Evolutionary conservation across 140 eudicot genomes (phyloP).

Genomic region (Cichorium intybus): DNA sequence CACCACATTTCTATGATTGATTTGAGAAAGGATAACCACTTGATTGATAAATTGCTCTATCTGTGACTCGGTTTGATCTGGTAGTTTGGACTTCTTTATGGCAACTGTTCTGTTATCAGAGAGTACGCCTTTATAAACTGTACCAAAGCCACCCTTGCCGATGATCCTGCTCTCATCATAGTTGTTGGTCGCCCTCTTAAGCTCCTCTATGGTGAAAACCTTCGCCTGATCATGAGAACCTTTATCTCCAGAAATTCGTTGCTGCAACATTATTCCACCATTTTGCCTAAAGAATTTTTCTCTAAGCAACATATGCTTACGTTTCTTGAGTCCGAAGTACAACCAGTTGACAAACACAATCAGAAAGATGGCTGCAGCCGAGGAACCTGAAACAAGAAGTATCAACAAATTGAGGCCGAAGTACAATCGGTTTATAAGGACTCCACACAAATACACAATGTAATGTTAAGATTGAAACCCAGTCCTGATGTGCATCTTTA

Average conservation of each 20-base stretch:
- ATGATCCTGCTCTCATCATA: slow-evolving; percentile 25
- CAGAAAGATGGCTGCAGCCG: slow-evolving; percentile 7
- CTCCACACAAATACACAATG: too few species aligned
- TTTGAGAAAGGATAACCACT: slow-evolving; percentile 32
- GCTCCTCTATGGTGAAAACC: slow-evolving; percentile 22
- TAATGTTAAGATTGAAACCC: background rate
- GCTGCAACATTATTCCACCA: slow-evolving; percentile 34
- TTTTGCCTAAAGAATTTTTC: slow-evolving; percentile 31
- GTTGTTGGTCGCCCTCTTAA: slow-evolving; percentile 25
- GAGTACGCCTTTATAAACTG: slow-evolving; percentile 24
- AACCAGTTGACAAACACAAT: slow-evolving; percentile 17
- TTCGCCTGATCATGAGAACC: slow-evolving; percentile 21
- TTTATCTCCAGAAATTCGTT: slow-evolving; percentile 13
- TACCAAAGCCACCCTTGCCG: slow-evolving; percentile 33
- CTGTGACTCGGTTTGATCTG: slow-evolving; percentile 17
- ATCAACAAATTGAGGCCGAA: background rate
- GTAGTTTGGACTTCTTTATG: slow-evolving; percentile 21
- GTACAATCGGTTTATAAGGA: too few species aligned
- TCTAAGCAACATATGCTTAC: slow-evolving; percentile 18
- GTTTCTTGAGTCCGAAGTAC: slow-evolving; percentile 30
- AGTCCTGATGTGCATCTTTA: background rate
- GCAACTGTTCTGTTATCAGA: slow-evolving; percentile 12
- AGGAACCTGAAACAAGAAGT: slow-evolving; percentile 10
- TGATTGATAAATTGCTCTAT: slow-evolving; percentile 35
- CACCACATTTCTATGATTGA: slow-evolving; percentile 32